Base-by-base conservation (phyloP, 116 monocot genomes). In the Posidonia oceanica region DNA sequence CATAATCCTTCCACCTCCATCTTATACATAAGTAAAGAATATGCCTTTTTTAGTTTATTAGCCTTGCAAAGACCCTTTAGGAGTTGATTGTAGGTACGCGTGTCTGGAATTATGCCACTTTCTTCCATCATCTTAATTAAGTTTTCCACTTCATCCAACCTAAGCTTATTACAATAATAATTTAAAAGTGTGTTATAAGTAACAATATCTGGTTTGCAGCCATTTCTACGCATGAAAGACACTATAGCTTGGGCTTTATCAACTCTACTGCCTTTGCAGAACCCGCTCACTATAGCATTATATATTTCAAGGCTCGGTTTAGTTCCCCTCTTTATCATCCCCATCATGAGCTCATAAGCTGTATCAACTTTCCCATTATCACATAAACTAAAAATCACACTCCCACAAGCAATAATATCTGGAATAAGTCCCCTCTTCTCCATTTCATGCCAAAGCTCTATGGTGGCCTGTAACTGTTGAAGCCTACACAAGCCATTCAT, bases 161-260 rank as follows among this genome's bases (percentile, higher is more conserved):
- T 79, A 62, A 58, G 77, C 40, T 74, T 67, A 53, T 83, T 64
- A 52, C 88, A 89, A 58, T 68, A 86, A 81, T 78, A 77, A 81
- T 96, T 86, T 29, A 96, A 59, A 61, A 87, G 77, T 77, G 83
- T 89, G 67, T 96, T 96, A 63, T 76, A 88, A 6, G 96, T 96
- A 54, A 87, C 77, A 68, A 86, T 36, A 78, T 96, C 91, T 67
- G 89, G 91, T 54, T 80, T 87, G 74, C 76, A 82, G 8, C 86
- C 86, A 66, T 81, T 91, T 66, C 78, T 84, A 69, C 60, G 76
- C 95, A 91, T 96, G 69, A 88, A 91, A 37, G 88, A 91, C 48
- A 86, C 70, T 23, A 89, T 96, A 18, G 76, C 74, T 63, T 78
- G 77, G 20, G 96, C 84, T 78, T 91, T 91, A 52, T 91, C 87